These are phyloP conservation scores for Penicillium sp. DNA, from an alignment of 2,329 filamentous ascomycete genomes.

Conservation along the genomic window DNA sequence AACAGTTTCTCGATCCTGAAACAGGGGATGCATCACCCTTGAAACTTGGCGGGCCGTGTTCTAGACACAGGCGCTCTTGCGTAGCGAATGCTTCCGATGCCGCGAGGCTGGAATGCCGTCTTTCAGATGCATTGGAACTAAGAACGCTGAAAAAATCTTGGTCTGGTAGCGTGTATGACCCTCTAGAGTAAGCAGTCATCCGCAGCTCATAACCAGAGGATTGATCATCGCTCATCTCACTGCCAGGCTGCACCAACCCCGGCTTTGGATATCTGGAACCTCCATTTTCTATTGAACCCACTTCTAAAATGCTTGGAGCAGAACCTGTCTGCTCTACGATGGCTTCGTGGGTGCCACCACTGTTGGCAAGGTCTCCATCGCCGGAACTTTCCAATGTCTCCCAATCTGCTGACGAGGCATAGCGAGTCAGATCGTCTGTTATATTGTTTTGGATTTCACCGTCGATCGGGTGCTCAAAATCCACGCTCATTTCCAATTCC, in stretches of 20 bases:
- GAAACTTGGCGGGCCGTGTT: neutral
- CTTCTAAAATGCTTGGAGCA: too few relatives aligned
- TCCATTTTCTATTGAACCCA: too few relatives aligned
- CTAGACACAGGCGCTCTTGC: constrained; percentile 5
- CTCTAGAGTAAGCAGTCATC: neutral
- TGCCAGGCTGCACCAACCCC: neutral
- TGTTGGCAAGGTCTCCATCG: neutral
- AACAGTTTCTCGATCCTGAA: constrained; percentile 7
- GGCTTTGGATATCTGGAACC: neutral
- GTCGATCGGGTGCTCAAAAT: too few relatives aligned
- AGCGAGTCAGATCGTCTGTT: neutral
- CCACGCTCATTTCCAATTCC: neutral
- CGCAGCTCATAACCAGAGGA: neutral
- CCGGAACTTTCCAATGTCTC: neutral
- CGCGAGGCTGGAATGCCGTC: neutral
- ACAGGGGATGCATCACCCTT: neutral
- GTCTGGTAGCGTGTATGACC: constrained; percentile 2
- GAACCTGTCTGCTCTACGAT: too few relatives aligned
- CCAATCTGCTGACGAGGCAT: constrained; percentile 2
- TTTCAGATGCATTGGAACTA: constrained; percentile 1
- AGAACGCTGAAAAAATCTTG: constrained; percentile 6
- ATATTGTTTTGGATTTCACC: too few relatives aligned
- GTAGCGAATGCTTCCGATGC: constrained; percentile 6
- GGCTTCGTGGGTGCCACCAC: neutral
- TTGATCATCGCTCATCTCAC: neutral